These are phyloP conservation scores for Bocquillonia castaneifolia DNA, from an alignment of 441 rosid species.

Conservation along the genomic window DNA sequence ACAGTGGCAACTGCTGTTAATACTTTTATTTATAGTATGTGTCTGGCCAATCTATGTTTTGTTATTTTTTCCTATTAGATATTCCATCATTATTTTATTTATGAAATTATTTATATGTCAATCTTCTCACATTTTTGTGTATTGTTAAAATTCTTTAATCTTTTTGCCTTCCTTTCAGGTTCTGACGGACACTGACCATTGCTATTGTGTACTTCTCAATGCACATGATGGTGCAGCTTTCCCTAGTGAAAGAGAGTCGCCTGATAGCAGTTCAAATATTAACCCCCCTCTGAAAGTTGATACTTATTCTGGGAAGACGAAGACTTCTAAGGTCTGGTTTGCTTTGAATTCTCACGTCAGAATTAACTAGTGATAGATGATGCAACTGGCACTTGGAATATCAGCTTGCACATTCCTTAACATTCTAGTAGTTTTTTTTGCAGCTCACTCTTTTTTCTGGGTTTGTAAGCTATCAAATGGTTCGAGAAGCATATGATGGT, in stretches of 20 bases:
- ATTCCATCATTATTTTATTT: neutral
- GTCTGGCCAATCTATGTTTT: neutral
- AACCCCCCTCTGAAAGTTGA: conserved; percentile 31
- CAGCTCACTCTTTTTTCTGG: conserved; percentile 98
- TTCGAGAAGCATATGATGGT: conserved; percentile 96
- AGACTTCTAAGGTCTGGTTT: conserved; percentile 59
- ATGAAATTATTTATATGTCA: neutral
- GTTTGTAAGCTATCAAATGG: conserved; percentile 97
- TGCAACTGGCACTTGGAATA: neutral
- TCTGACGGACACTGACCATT: conserved; percentile 75
- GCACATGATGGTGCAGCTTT: conserved; percentile 92
- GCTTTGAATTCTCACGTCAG: conserved; percentile 16
- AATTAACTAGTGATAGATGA: conserved; percentile 11
- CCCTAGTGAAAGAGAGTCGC: conserved; percentile 47
- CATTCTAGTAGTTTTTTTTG: conserved; percentile 35
- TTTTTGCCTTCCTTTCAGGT: conserved; percentile 42
- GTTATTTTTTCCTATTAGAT: neutral
- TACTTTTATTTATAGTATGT: neutral
- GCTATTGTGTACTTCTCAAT: conserved; percentile 91
- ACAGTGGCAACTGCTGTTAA: neutral
- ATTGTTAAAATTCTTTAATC: neutral
- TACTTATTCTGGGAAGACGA: conserved; percentile 35
- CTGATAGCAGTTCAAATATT: conserved; percentile 43
- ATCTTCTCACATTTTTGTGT: neutral
- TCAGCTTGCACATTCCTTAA: conserved; percentile 18